Percentiles rank a stretch among this genome's conserved stretches.
Conservation (phyloP, 2,329 filamentous ascomycete genomes). For the Clathrospora elynae region DNA sequence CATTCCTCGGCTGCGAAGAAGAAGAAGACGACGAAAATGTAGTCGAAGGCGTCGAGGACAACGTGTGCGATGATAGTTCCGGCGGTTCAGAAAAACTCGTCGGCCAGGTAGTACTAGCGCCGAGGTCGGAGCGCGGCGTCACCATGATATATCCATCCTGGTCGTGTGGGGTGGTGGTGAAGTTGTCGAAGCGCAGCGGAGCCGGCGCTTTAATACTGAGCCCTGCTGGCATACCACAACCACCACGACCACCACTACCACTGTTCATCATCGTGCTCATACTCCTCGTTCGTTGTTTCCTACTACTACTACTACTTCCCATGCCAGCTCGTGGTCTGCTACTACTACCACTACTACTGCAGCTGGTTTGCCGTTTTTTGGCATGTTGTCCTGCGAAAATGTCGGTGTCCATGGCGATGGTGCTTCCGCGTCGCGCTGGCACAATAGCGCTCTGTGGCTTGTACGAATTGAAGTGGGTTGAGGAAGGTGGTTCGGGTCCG, state of each 20-base stretch:
- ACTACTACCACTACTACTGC: slow-evolving; percentile 1
- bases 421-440: slow-evolving; percentile 38
- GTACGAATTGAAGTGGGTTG: slow-evolving; percentile 28
- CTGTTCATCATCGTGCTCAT: slow-evolving; percentile 25
- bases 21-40: slow-evolving; percentile 10
- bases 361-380: slow-evolving; percentile 38
- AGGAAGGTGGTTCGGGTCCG: slow-evolving; percentile 15
- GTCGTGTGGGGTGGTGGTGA: slow-evolving; percentile 2
- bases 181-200: slow-evolving; percentile 18
- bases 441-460: slow-evolving; percentile 34
- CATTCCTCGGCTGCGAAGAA: slow-evolving; percentile 3
- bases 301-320: no score
- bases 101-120: slow-evolving; percentile 23
- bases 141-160: slow-evolving; percentile 40
- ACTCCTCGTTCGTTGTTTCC: slow-evolving; percentile 22
- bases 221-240: slow-evolving; percentile 15
- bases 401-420: slow-evolving; percentile 27
- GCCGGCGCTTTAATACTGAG: slow-evolving; percentile 29
- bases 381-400: slow-evolving; percentile 6
- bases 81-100: slow-evolving; percentile 18
- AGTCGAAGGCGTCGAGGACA: slow-evolving; percentile 17
- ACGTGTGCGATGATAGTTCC: slow-evolving; percentile 15
- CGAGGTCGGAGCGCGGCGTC: slow-evolving; percentile 36
- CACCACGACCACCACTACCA: no score
- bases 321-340: slow-evolving; percentile 26